phyloP scores from a whole-genome alignment of 2,329 filamentous ascomycete species.

The Colletotrichum cuscutae region DNA sequence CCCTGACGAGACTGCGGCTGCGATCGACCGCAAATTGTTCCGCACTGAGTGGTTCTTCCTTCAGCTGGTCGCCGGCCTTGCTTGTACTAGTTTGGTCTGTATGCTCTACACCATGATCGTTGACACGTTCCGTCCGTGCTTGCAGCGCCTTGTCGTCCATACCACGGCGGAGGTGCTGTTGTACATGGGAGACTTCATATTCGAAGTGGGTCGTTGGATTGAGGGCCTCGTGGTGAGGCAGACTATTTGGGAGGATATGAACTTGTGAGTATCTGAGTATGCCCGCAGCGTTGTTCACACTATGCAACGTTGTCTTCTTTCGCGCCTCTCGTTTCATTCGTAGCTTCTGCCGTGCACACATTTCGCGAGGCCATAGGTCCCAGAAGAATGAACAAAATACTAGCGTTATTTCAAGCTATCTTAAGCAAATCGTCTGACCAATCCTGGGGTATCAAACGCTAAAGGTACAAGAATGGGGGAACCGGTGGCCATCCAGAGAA shows the following conservation, averaged over 20 bases:
- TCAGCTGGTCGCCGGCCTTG: slow-evolving; percentile 17
- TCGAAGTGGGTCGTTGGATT: background rate
- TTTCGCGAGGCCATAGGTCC: background rate
- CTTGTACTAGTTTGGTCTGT: slow-evolving; percentile 34
- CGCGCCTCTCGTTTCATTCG: background rate
- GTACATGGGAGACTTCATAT: background rate
- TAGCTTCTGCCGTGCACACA: background rate
- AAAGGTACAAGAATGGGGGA: background rate
- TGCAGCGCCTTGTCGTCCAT: background rate
- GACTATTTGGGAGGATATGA: background rate
- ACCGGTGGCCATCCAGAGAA: background rate
- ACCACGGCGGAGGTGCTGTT: background rate
- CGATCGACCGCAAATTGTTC: slow-evolving; percentile 5
- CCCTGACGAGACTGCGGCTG: background rate
- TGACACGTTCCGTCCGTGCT: background rate
- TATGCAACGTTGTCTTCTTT: too few relatives aligned
- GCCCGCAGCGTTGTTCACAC: too few relatives aligned
- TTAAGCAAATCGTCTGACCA: background rate
- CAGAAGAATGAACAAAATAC: background rate
- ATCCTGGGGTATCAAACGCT: slow-evolving; percentile 24
- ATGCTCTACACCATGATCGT: slow-evolving; percentile 36
- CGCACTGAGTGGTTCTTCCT: slow-evolving; percentile 2
- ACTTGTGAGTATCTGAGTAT: background rate
- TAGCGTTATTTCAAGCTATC: background rate
- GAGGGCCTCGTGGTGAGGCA: background rate